Base-by-base conservation (phyloP, 805 yeast genomes). In the Starmerella apis region DNA sequence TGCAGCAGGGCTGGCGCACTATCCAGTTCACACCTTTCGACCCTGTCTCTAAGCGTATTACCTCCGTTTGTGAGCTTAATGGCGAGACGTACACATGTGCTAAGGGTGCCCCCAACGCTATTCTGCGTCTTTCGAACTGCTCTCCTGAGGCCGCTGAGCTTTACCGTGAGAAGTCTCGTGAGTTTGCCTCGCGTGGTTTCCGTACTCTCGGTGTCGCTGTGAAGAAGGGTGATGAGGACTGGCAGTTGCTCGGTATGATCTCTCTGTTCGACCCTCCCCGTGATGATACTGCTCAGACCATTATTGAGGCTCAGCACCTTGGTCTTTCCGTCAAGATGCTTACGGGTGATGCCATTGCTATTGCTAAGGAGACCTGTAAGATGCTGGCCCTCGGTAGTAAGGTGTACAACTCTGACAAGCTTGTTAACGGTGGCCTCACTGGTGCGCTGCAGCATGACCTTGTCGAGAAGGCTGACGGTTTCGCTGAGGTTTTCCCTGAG, bases 251-350 rank as follows among this genome's bases (percentile, higher is more conserved):
- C 68, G 96, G 96, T 75, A 87, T 86, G 75, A 86, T 86, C 94
- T 95, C 96, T 71, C 85, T 94, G 77, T 85, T 86, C 92, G 96
- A 86, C 75, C 96, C 96, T 67, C 95, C 96, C 73, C 85, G 96
- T 81, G 95, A 86, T 71, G 96, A 86, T 72, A 86, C 96, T 77
- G 95, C 94, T 67, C 82, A 81, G 70, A 86, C 96, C 70, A 92
- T 86, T 71, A 70, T 77, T 70, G 96, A 86, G 78, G 95, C 96
- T 64, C 83, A 83, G 77, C 70, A 75, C 64, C 80, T 86, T 67
- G 96, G 96, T 83, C 79, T 86, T 69, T 81, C 92, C 74, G 94
- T 86, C 64, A 86, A 86, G 84, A 86, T 86, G 95, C 79, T 86
- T 71, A 86, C 96, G 75, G 96, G 96, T 83, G 96, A 86, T 74